phyloP scores from a whole-genome alignment of 2,329 filamentous ascomycete genomes.

The Aspergillus nomiae region DNA sequence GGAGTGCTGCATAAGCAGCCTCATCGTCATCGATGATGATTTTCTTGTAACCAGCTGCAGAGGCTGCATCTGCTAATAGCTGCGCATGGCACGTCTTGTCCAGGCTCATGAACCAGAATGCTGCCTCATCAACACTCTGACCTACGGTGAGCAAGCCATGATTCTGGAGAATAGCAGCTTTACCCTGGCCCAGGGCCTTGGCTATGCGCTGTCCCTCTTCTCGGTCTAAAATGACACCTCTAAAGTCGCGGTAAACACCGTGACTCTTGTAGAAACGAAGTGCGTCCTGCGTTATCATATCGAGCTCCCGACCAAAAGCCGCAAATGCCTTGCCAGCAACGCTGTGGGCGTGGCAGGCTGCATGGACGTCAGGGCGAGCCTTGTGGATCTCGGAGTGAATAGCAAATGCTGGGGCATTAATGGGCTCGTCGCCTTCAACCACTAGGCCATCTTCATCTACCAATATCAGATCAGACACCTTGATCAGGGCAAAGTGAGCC shows the following conservation, averaged over 20 bases:
- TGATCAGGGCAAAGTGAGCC: constrained; percentile 15
- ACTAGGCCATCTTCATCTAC: constrained; percentile 48
- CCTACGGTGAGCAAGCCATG: constrained; percentile 74
- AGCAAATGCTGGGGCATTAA: constrained; percentile 51
- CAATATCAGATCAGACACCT: constrained; percentile 46
- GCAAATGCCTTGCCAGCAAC: constrained; percentile 50
- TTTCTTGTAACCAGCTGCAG: not conserved
- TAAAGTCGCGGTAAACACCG: constrained; percentile 17
- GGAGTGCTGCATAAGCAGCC: not conserved
- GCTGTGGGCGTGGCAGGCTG: constrained; percentile 48
- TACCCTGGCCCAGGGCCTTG: constrained; percentile 60
- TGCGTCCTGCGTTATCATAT: constrained; percentile 52
- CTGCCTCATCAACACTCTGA: constrained; percentile 71
- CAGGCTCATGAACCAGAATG: constrained; percentile 68
- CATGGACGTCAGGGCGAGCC: constrained; percentile 59
- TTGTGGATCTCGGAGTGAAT: constrained; percentile 50
- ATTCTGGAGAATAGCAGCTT: constrained; percentile 67
- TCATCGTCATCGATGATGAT: not conserved
- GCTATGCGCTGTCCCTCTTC: constrained; percentile 68
- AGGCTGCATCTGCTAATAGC: constrained; percentile 67
- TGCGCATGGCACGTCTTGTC: constrained; percentile 71
- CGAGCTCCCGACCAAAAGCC: constrained; percentile 43
- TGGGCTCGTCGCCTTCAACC: constrained; percentile 40
- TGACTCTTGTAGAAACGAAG: constrained; percentile 63
- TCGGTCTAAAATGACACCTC: constrained; percentile 52